phyloP scores from a whole-genome alignment of 805 yeast genomes.

The Isabelozyma pseudorhagii region DNA sequence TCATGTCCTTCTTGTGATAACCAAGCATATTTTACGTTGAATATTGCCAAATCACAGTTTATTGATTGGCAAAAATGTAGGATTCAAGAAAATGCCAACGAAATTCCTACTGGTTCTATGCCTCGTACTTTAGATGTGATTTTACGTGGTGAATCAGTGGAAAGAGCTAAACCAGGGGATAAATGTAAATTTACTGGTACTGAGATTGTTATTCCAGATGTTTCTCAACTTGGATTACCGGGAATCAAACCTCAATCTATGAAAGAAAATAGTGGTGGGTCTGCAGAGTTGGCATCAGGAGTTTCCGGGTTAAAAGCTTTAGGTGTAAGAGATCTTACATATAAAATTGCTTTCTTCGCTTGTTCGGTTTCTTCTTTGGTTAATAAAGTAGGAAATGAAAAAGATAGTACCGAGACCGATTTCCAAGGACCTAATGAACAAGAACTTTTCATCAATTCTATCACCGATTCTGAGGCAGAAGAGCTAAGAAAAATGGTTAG shows the following conservation, averaged over 20 bases:
- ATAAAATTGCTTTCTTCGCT: constrained; percentile 86
- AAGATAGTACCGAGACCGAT: constrained; percentile 25
- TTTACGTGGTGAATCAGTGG: constrained; percentile 90
- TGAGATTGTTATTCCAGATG: constrained; percentile 92
- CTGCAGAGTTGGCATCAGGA: constrained; percentile 78
- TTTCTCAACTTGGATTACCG: constrained; percentile 89
- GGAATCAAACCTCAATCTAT: constrained; percentile 87
- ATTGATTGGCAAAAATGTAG: constrained; percentile 96
- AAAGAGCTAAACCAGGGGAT: constrained; percentile 96
- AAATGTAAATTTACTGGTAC: constrained; percentile 92
- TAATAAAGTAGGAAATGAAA: constrained; percentile 20
- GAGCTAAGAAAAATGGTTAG: constrained; percentile 89
- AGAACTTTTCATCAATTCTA: constrained; percentile 71
- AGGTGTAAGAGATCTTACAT: constrained; percentile 94
- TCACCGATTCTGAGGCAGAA: constrained; percentile 76
- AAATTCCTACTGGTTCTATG: constrained; percentile 98
- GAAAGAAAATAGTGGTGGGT: constrained; percentile 59
- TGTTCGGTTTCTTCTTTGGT: constrained; percentile 77
- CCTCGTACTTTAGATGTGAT: constrained; percentile 94
- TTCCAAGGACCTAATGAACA: constrained; percentile 64
- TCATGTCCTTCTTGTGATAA: constrained; percentile 89
- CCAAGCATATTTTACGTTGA: constrained; percentile 80
- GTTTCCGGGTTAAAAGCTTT: constrained; percentile 83
- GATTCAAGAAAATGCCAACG: constrained; percentile 93
- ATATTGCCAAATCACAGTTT: constrained; percentile 79